Conservation (phyloP, 331 rosid genomes). For the Quercus lobata region DNA sequence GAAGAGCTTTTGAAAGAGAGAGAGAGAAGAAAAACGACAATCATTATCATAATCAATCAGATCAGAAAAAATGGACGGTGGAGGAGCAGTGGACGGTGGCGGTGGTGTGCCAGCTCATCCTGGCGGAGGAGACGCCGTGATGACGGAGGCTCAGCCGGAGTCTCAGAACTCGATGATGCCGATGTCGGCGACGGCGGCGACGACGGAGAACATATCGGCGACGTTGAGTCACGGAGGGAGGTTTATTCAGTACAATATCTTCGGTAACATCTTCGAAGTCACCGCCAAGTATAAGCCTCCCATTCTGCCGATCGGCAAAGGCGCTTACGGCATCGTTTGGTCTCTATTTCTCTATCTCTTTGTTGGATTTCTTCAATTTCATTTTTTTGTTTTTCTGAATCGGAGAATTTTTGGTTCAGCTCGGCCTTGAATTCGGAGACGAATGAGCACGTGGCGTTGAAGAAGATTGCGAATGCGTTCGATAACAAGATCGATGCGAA, state of each 20-base stretch:
- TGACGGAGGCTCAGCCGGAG: constrained; percentile 72
- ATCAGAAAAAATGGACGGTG: too few species aligned
- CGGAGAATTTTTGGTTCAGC: constrained; percentile 28
- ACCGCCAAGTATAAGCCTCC: constrained; percentile 99
- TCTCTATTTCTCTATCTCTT: constrained; percentile 7
- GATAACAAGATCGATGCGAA: constrained; percentile 98
- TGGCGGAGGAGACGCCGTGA: constrained; percentile 50
- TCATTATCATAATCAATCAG: too few species aligned
- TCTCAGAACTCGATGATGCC: constrained; percentile 24
- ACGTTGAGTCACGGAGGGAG: constrained; percentile 93
- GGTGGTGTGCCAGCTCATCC: constrained; percentile 60
- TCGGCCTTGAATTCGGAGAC: constrained; percentile 93
- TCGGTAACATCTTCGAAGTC: constrained; percentile 94
- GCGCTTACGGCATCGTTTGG: constrained; percentile 99
- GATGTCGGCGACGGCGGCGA: constrained; percentile 31
- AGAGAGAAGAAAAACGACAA: too few species aligned
- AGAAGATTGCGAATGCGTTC: constrained; percentile 98
- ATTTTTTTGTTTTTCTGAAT: not conserved
- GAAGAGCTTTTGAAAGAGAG: too few species aligned
- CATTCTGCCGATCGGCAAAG: constrained; percentile 99
- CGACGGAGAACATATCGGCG: constrained; percentile 89
- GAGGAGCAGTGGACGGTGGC: not conserved
- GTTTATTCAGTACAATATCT: constrained; percentile 94
- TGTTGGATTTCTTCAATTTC: not conserved
- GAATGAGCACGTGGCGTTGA: constrained; percentile 87